Evolutionary conservation across 306 rosid species (phyloP).

Genomic region (Chamaecrista fasciculata): DNA sequence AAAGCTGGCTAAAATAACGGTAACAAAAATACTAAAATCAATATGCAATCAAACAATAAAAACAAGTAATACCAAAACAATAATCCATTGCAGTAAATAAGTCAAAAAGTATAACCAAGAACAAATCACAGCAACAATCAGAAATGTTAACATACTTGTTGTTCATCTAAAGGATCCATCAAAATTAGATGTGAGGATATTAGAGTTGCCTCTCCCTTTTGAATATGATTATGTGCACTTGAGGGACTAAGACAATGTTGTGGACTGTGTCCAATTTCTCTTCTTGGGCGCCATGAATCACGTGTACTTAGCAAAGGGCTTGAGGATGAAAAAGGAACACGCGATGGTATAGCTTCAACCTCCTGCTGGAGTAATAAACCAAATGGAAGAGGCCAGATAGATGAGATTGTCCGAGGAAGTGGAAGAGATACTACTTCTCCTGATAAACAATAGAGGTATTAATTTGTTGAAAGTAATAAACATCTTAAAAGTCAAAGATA

Average conservation of each 20-base stretch:
- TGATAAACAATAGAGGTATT: slow-evolving; percentile 36
- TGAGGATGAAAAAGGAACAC: slow-evolving; percentile 54
- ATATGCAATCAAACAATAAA: slow-evolving; percentile 8
- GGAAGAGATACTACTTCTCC: slow-evolving; percentile 82
- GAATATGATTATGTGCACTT: slow-evolving; percentile 44
- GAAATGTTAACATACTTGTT: slow-evolving; percentile 46
- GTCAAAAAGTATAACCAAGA: slow-evolving; percentile 18
- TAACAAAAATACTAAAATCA: neutral
- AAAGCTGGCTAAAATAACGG: slow-evolving; percentile 51
- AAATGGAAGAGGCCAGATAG: slow-evolving; percentile 93
- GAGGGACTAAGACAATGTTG: slow-evolving; percentile 10
- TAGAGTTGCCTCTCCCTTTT: slow-evolving; percentile 57
- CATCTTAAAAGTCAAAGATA: slow-evolving; percentile 2
- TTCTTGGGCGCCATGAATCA: slow-evolving; percentile 32
- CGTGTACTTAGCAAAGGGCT: slow-evolving; percentile 59
- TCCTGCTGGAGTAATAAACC: slow-evolving; percentile 87
- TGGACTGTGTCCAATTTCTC: slow-evolving; percentile 5
- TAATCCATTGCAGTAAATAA: slow-evolving; percentile 19
- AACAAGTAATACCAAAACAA: slow-evolving; percentile 7
- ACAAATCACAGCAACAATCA: slow-evolving; percentile 25
- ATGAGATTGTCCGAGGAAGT: slow-evolving; percentile 54
- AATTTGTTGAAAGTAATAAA: slow-evolving; percentile 1
- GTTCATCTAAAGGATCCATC: slow-evolving; percentile 85
- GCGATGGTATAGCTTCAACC: slow-evolving; percentile 47
- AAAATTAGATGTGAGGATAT: slow-evolving; percentile 76